A percentile compares a stretch with the other conserved stretches of the same genome.
Evolutionary conservation across 768 basidiomycete species (phyloP).

Genomic region (Pisolithus marmoratus): DNA sequence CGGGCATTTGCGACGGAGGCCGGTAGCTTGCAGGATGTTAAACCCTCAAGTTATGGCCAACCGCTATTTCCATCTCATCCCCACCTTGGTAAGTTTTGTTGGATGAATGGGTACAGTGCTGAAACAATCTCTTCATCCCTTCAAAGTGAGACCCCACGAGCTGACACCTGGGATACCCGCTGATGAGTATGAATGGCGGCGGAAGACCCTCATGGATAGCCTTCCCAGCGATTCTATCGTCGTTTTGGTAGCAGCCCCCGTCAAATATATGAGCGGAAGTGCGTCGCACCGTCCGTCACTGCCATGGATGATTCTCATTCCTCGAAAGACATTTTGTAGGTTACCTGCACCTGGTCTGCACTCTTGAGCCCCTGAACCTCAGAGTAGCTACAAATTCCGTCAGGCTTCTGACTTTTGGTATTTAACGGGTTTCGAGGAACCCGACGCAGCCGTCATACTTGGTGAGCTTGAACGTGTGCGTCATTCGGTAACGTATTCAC

Average conservation of each 20-base stretch:
- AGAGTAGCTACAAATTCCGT: constrained; percentile 83
- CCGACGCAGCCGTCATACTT: constrained; percentile 82
- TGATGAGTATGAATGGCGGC: constrained; percentile 70
- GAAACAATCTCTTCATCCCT: constrained; percentile 1
- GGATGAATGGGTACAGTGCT: constrained; percentile 2
- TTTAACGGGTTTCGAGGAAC: constrained; percentile 92
- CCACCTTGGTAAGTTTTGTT: constrained; percentile 54
- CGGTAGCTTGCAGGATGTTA: constrained; percentile 28
- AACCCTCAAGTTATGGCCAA: constrained; percentile 78
- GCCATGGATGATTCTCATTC: constrained; percentile 8
- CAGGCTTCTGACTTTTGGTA: constrained; percentile 95
- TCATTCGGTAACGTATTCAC: background rate
- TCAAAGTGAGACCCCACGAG: constrained; percentile 53
- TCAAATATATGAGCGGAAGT: constrained; percentile 86
- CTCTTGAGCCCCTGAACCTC: constrained; percentile 6
- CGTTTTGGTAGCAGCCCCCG: constrained; percentile 68
- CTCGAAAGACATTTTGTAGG: constrained; percentile 70
- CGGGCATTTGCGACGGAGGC: constrained; percentile 32
- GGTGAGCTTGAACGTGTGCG: constrained; percentile 37
- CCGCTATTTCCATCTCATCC: constrained; percentile 75
- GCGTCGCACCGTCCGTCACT: constrained; percentile 27
- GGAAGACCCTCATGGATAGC: constrained; percentile 63
- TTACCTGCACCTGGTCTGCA: constrained; percentile 6
- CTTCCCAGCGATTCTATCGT: constrained; percentile 73
- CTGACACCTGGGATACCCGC: constrained; percentile 77